Evolutionary conservation across 106 monocot genomes (phyloP).

Genomic region (Allium fistulosum): DNA sequence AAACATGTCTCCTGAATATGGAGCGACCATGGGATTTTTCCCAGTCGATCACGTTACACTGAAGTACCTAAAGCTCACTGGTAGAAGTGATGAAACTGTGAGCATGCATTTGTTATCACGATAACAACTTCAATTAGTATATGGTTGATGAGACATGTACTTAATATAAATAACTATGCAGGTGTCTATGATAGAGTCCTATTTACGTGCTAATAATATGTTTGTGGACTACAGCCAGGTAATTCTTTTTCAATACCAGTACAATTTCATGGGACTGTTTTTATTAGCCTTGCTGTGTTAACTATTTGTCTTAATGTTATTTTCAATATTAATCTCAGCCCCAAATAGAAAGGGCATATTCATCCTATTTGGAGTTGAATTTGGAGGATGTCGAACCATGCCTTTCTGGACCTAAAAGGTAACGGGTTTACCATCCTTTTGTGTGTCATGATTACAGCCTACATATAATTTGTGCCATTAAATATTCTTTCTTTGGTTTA

Average conservation of each 20-base stretch:
- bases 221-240: conserved; percentile 95
- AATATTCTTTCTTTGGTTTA: background rate
- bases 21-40: conserved; percentile 98
- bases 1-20: conserved; percentile 98
- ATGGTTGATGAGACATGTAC: too few species aligned
- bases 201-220: conserved; percentile 86
- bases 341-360: conserved; percentile 49
- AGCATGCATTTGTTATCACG: conserved; percentile 8
- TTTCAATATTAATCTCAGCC: conserved; percentile 31
- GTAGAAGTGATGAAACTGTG: conserved; percentile 94
- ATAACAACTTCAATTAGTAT: too few species aligned
- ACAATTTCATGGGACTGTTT: too few species aligned
- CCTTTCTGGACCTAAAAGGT: conserved; percentile 76
- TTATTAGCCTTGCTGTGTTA: background rate
- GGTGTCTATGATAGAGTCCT: conserved; percentile 88
- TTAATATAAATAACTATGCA: conserved; percentile 1
- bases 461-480: background rate
- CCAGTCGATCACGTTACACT: conserved; percentile 89
- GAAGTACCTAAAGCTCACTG: conserved; percentile 79
- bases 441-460: background rate
- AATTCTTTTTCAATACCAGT: background rate
- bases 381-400: conserved; percentile 52
- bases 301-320: background rate
- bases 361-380: conserved; percentile 48
- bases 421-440: background rate